These are phyloP conservation scores for Colletotrichum orbiculare DNA, from an alignment of 2,329 filamentous ascomycete species.

Conservation along the genomic window DNA sequence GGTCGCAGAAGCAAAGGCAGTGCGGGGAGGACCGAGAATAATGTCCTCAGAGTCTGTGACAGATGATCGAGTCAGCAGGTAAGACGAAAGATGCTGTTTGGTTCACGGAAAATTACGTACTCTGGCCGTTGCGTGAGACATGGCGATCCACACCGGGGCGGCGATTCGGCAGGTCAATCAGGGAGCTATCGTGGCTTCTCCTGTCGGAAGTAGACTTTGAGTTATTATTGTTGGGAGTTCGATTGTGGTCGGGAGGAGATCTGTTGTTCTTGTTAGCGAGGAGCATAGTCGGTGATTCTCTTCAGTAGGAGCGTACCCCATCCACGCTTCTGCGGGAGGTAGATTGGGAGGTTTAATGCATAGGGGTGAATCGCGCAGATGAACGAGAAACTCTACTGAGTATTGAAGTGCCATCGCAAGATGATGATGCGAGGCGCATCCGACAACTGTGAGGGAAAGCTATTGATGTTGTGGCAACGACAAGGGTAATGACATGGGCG, in stretches of 20 bases:
- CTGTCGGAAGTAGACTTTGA: slow-evolving; percentile 57
- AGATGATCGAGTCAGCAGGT: slow-evolving; percentile 42
- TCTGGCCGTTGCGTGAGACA: slow-evolving; percentile 65
- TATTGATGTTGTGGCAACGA: slow-evolving; percentile 24
- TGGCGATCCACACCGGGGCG: slow-evolving; percentile 65
- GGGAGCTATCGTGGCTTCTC: slow-evolving; percentile 55
- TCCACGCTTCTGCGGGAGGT: slow-evolving; percentile 92
- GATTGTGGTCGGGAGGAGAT: slow-evolving; percentile 57
- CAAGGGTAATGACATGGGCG: slow-evolving; percentile 26
- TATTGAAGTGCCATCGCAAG: slow-evolving; percentile 72
- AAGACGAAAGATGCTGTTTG: slow-evolving; percentile 32
- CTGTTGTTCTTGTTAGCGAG: slow-evolving; percentile 43
- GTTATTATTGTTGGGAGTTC: slow-evolving; percentile 48
- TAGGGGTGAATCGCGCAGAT: slow-evolving; percentile 83
- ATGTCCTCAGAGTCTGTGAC: slow-evolving; percentile 78
- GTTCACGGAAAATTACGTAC: slow-evolving; percentile 49
- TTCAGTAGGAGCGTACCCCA: slow-evolving; percentile 74
- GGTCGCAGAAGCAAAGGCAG: slow-evolving; percentile 81
- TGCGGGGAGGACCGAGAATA: slow-evolving; percentile 85
- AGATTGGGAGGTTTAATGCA: slow-evolving; percentile 82
- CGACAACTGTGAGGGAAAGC: slow-evolving; percentile 16
- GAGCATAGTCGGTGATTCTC: slow-evolving; percentile 14
- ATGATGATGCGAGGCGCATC: slow-evolving; percentile 52
- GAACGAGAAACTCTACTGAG: slow-evolving; percentile 78
- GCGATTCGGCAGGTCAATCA: slow-evolving; percentile 62